These are phyloP conservation scores for Leersia perrieri DNA, from an alignment of 176 grass and related monocot species.

Conservation along the genomic window DNA sequence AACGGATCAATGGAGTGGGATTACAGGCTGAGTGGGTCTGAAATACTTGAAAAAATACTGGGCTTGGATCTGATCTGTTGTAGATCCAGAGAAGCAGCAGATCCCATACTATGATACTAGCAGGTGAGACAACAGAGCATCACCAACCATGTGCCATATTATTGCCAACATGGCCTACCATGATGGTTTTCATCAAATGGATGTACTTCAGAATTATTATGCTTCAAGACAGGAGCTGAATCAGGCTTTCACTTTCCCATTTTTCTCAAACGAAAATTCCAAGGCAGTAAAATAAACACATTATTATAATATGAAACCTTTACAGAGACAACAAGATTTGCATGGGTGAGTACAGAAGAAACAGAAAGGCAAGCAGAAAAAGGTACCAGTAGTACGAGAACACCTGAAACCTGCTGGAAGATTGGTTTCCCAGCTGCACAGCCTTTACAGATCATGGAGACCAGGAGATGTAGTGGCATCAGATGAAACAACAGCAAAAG, in stretches of 20 bases:
- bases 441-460: constrained; percentile 32
- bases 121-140: not conserved
- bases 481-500: constrained; percentile 16
- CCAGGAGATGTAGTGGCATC: not conserved
- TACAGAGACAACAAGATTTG: not conserved
- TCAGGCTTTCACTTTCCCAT: not conserved
- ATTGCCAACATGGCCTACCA: not conserved
- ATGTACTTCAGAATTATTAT: not conserved
- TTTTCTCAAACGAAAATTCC: not conserved
- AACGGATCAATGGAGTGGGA: too few relatives aligned
- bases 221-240: not conserved
- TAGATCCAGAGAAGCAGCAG: constrained; percentile 7
- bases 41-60: too few relatives aligned
- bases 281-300: not conserved
- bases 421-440: not conserved
- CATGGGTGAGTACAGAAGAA: not conserved
- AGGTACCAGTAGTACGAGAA: not conserved
- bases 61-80: not conserved
- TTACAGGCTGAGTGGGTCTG: not conserved
- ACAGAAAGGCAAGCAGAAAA: not conserved
- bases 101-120: not conserved
- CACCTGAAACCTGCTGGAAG: constrained; percentile 10
- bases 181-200: not conserved
- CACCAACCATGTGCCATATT: constrained; percentile 1
- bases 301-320: not conserved